phyloP scores from a whole-genome alignment of 192 early-diverging fungal species.

The Haplosporangium gracile region DNA sequence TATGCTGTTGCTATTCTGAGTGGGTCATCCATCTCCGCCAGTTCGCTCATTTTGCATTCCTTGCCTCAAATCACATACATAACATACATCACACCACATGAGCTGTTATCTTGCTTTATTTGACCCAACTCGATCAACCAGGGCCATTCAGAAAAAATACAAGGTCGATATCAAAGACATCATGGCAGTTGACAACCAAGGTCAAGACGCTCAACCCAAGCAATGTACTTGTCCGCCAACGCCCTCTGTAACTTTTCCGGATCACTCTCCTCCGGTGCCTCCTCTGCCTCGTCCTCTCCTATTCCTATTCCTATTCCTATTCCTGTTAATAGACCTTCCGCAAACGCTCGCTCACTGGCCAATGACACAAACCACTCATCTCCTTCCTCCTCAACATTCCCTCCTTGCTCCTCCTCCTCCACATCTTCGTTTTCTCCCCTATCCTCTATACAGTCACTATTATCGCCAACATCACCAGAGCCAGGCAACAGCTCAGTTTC shows the following conservation, averaged over 20 bases:
- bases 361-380: conserved; percentile 14
- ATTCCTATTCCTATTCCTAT: background rate
- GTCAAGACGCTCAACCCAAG: conserved; percentile 24
- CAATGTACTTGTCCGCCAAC: conserved; percentile 14
- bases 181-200: background rate
- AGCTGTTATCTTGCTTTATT: too few species aligned
- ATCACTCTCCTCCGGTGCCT: background rate
- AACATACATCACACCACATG: too few species aligned
- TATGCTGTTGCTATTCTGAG: background rate
- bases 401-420: background rate
- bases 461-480: too few species aligned
- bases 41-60: too few species aligned
- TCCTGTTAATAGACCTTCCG: background rate
- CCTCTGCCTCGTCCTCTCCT: background rate
- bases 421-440: background rate
- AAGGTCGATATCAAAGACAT: background rate
- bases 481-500: conserved; percentile 2
- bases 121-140: too few species aligned
- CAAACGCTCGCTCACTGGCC: conserved; percentile 12
- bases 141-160: too few species aligned
- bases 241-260: background rate
- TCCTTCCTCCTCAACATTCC: background rate
- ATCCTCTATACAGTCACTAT: background rate
- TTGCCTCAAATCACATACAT: too few species aligned
- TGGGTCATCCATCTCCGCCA: too few species aligned